Conservation (phyloP, 495 filamentous ascomycete genomes). For the Hypoxylon intermedium region DNA sequence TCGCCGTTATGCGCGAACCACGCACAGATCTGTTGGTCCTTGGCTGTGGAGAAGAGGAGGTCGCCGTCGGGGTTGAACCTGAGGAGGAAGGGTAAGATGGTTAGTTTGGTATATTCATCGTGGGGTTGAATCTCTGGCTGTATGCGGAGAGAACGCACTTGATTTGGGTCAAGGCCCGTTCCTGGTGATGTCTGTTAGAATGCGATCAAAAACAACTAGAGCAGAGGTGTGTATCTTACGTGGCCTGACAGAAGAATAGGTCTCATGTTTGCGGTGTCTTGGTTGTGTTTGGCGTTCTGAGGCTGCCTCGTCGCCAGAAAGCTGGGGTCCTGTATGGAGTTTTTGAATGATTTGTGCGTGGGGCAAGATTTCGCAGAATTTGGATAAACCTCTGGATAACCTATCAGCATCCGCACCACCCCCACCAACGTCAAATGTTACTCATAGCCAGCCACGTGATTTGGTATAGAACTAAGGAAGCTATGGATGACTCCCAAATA, state of each 20-base stretch:
- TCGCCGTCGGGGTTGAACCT: slow-evolving; percentile 96
- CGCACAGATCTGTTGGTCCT: slow-evolving; percentile 94
- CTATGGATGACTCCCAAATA: too few relatives aligned
- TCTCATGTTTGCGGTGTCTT: slow-evolving; percentile 69
- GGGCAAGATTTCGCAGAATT: slow-evolving; percentile 29
- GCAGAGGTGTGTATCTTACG: slow-evolving; percentile 60
- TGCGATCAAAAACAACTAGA: slow-evolving; percentile 36
- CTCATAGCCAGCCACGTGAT: slow-evolving; percentile 26
- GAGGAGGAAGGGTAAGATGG: slow-evolving; percentile 6
- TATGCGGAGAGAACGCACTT: slow-evolving; percentile 61
- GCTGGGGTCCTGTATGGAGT: slow-evolving; percentile 35
- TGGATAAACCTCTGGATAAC: slow-evolving; percentile 37
- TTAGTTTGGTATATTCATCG: slow-evolving; percentile 26
- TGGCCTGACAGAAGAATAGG: slow-evolving; percentile 95
- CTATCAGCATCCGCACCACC: slow-evolving; percentile 25
- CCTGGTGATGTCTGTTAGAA: slow-evolving; percentile 53
- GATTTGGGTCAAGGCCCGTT: slow-evolving; percentile 98
- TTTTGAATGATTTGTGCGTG: slow-evolving; percentile 46
- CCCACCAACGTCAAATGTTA: slow-evolving; percentile 31
- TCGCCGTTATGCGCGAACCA: slow-evolving; percentile 96
- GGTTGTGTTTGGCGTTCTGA: slow-evolving; percentile 4
- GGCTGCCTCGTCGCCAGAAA: slow-evolving; percentile 30
- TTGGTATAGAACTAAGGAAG: neutral
- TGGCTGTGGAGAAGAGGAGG: slow-evolving; percentile 94
- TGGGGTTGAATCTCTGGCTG: slow-evolving; percentile 29